Evolutionary conservation across 495 filamentous ascomycete genomes (phyloP).

Genomic region (Xylaria palmicola): DNA sequence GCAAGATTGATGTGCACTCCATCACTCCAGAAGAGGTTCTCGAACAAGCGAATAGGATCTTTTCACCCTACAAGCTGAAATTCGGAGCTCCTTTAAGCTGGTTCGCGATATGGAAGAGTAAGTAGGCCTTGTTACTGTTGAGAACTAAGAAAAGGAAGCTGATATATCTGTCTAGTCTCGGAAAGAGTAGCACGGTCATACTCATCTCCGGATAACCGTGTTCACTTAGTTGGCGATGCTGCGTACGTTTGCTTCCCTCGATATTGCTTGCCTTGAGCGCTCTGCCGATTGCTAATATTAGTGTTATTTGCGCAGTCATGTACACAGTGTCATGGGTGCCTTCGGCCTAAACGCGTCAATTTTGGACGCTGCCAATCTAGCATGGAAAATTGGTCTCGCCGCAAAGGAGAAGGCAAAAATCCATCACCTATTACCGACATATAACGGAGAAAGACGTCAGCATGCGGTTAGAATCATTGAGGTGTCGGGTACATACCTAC

Average conservation of each 20-base stretch:
- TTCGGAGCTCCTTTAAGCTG: constrained; percentile 37
- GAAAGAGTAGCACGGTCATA: constrained; percentile 36
- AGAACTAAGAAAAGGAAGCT: not conserved
- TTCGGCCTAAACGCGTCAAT: constrained; percentile 45
- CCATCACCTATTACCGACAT: constrained; percentile 31
- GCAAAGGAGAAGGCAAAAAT: constrained; percentile 18
- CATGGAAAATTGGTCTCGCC: constrained; percentile 39
- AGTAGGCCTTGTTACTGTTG: not conserved
- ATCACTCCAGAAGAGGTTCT: constrained; percentile 40
- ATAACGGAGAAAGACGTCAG: constrained; percentile 35
- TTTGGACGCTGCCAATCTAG: constrained; percentile 37
- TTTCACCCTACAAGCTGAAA: constrained; percentile 36
- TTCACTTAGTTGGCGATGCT: constrained; percentile 41
- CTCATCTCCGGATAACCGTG: constrained; percentile 32
- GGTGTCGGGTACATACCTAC: constrained; percentile 34
- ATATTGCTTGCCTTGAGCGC: not conserved
- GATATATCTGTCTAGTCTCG: constrained; percentile 18
- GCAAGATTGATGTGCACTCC: constrained; percentile 31
- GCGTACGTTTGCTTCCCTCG: constrained; percentile 27
- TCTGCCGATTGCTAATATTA: not conserved
- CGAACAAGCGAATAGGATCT: constrained; percentile 36
- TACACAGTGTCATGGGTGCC: constrained; percentile 42
- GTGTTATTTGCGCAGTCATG: constrained; percentile 19
- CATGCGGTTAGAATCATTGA: constrained; percentile 34
- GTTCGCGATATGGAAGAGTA: constrained; percentile 44